These are phyloP conservation scores for Trichoderma sp. DNA, from an alignment of 2,329 filamentous ascomycete genomes.

Conservation along the genomic window DNA sequence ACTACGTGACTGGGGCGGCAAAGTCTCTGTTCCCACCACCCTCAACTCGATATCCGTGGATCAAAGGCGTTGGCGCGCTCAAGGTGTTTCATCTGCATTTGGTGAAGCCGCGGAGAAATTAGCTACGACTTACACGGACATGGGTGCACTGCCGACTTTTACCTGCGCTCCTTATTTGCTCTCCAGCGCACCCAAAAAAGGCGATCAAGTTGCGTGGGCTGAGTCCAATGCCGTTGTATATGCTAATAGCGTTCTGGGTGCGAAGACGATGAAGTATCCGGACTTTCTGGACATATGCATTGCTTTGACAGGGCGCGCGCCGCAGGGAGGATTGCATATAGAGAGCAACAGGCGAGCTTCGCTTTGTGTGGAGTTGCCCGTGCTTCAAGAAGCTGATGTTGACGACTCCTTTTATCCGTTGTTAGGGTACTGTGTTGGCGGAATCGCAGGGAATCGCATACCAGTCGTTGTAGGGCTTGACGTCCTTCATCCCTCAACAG, in stretches of 20 bases:
- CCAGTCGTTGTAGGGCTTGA: constrained; percentile 37
- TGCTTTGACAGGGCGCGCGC: constrained; percentile 45
- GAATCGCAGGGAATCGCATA: constrained; percentile 30
- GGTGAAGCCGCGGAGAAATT: constrained; percentile 33
- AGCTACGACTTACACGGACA: constrained; percentile 36
- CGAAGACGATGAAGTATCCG: constrained; percentile 44
- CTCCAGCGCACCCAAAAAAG: constrained; percentile 27
- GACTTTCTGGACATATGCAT: constrained; percentile 44
- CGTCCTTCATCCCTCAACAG: constrained; percentile 21
- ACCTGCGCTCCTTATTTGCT: constrained; percentile 45
- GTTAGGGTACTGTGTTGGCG: constrained; percentile 38
- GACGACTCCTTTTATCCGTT: constrained; percentile 40
- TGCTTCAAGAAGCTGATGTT: constrained; percentile 23
- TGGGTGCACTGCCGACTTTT: constrained; percentile 41
- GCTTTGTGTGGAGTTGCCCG: constrained; percentile 34
- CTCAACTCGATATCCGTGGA: constrained; percentile 45
- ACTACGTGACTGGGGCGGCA: constrained; percentile 34
- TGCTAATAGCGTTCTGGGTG: constrained; percentile 45
- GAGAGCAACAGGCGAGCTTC: constrained; percentile 37
- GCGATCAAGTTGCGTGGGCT: constrained; percentile 42
- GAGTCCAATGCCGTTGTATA: constrained; percentile 46
- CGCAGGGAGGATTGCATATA: constrained; percentile 45
- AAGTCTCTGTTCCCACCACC: constrained; percentile 38
- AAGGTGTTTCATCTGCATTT: constrained; percentile 33
- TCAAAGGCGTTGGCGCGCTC: constrained; percentile 37